Conservation (phyloP, 1,284 basidiomycete species). For the Trametes polyzona region DNA sequence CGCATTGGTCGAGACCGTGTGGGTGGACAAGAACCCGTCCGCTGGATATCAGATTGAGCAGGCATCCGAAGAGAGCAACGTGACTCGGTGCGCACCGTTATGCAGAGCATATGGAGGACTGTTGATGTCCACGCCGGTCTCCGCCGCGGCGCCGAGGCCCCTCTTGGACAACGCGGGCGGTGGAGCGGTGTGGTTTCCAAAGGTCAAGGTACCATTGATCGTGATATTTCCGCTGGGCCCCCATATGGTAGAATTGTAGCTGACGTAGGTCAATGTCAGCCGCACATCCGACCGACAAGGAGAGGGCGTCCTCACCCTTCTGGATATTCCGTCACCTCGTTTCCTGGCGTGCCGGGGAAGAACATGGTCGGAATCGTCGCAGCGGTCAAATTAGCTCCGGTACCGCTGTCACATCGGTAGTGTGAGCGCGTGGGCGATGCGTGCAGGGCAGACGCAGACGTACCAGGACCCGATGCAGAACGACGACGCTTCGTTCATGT, state of each 20-base stretch:
- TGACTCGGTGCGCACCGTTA: constrained; percentile 49
- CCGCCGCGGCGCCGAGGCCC: constrained; percentile 48
- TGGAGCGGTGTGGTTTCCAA: constrained; percentile 44
- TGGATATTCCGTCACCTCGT: constrained; percentile 58
- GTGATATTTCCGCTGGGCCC: constrained; percentile 78
- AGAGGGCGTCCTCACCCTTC: constrained; percentile 47
- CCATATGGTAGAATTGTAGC: constrained; percentile 64
- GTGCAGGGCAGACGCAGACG: constrained; percentile 43
- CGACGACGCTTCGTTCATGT: constrained; percentile 76
- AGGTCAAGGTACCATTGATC: constrained; percentile 67
- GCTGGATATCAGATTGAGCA: neutral
- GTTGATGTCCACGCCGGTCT: constrained; percentile 53
- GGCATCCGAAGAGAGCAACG: neutral
- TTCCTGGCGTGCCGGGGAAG: constrained; percentile 57
- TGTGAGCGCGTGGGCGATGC: constrained; percentile 34
- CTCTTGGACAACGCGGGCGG: neutral
- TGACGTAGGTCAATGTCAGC: constrained; percentile 30
- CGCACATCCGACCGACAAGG: neutral
- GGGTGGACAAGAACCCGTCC: constrained; percentile 41
- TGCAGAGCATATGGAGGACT: constrained; percentile 72
- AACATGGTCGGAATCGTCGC: constrained; percentile 48
- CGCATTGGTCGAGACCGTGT: constrained; percentile 63
- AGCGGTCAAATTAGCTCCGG: constrained; percentile 54
- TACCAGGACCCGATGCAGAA: constrained; percentile 71
- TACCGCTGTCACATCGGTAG: constrained; percentile 53